Base-by-base conservation (phyloP, 1,284 basidiomycete species). In the Meripilus lineatus region DNA sequence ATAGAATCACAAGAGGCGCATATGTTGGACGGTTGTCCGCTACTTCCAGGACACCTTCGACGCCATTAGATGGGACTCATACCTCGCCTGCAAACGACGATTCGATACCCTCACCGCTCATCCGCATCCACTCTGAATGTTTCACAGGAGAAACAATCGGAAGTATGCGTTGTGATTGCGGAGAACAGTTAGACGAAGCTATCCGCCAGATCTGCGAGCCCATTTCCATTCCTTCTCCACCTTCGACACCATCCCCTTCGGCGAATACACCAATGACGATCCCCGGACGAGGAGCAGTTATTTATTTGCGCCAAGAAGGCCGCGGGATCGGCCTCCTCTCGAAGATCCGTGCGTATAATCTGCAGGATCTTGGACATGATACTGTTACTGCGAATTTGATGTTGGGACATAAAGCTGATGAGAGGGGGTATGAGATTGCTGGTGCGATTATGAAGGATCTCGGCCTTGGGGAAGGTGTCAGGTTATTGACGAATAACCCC, bases 111-210 rank as follows among this genome's bases (percentile, higher is more conserved):
- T 69, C 84, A 0, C 93, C 96, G 0, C 79, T 99, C 42, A 84
- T 99, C 25, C 82, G 96, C 18, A 94, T 99, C 43, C 96, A 99
- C 67, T 95, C 92, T 17, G 96, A 99, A 63, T 99, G 96, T 65
- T 99, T 94, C 66, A 99, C 96, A 0, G 96, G 96, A 32, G 96
- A 99, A 67, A 99, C 94, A 7, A 85, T 98, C 48, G 96, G 96
- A 8, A 95, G 92, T 60, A 94, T 97, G 85, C 85, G 96, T 24
- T 99, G 96, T 64, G 96, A 99, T 64, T 99, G 96, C 59, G 96
- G 96, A 15, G 94, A 99, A 65, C 96, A 99, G 64, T 76, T 99
- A 13, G 93, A 98, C 65, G 94, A 98, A 64, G 93, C 96, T 21
- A 84, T 99, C 53, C 81, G 93, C 7, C 83, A 88, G 52, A 98